Percentiles rank a stretch among this genome's conserved stretches.
These are phyloP conservation scores for Trichomonas tenax DNA, from an alignment of 208 protist species.

Conservation along the genomic window DNA sequence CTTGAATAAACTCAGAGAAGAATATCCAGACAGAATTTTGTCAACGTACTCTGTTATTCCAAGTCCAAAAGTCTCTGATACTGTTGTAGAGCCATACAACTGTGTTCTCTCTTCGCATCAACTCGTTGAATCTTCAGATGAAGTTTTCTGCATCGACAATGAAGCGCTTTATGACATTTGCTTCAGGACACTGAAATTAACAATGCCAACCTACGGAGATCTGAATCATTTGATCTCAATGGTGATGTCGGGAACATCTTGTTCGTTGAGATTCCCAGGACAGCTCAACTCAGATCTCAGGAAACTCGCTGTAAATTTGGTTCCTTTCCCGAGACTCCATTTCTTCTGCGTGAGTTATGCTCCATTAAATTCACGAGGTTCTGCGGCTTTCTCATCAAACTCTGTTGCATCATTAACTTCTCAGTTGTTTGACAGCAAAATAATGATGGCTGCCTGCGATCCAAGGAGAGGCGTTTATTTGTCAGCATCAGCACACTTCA, in stretches of 20 bases:
- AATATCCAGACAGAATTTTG: slow-evolving; percentile 92
- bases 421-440: slow-evolving; percentile 90
- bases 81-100: slow-evolving; percentile 57
- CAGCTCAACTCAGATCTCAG: too few relatives aligned
- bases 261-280: too few relatives aligned
- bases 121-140: slow-evolving; percentile 61
- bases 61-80: slow-evolving; percentile 85
- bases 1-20: too few relatives aligned
- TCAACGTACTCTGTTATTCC: slow-evolving; percentile 92
- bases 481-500: slow-evolving; percentile 54
- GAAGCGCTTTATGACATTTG: too few relatives aligned
- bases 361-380: slow-evolving; percentile 63
- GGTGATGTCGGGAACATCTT: too few relatives aligned
- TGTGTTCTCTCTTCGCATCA: slow-evolving; percentile 52
- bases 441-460: slow-evolving; percentile 89
- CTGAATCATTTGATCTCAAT: too few relatives aligned
- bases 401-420: slow-evolving; percentile 77
- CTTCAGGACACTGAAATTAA: too few relatives aligned
- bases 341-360: slow-evolving; percentile 73
- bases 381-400: slow-evolving; percentile 59
- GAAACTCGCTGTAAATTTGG: too few relatives aligned
- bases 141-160: too few relatives aligned
- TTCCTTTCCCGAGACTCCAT: too few relatives aligned
- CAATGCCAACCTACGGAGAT: too few relatives aligned
- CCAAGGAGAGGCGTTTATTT: slow-evolving; percentile 62